A percentile compares a stretch with the other conserved stretches of the same genome.
phyloP scores from a whole-genome alignment of 306 rosid species.

The Cercis canadensis region DNA sequence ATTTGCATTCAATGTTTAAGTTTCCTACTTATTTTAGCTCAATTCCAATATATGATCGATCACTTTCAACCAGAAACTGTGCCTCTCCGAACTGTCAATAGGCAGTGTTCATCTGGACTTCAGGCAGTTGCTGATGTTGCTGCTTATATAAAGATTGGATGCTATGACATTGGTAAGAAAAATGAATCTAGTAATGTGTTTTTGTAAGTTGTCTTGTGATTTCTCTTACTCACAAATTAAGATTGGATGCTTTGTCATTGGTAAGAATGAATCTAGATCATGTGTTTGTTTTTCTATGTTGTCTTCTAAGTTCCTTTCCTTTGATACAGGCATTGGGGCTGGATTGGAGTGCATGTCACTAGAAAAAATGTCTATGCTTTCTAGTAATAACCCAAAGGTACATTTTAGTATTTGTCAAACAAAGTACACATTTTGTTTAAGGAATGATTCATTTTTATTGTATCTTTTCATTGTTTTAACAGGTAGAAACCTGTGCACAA shows the following conservation, averaged over 20 bases:
- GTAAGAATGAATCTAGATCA: no score
- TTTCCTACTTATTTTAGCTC: background rate
- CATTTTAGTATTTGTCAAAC: background rate
- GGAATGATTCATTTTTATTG: no score
- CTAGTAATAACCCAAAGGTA: constrained; percentile 65
- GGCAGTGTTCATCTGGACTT: constrained; percentile 97
- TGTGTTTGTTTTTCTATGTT: no score
- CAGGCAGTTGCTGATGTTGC: constrained; percentile 98
- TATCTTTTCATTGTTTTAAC: background rate
- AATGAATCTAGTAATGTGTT: background rate
- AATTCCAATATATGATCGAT: constrained; percentile 13
- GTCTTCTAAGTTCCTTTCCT: constrained; percentile 10
- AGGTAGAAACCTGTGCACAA: constrained; percentile 66
- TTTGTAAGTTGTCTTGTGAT: constrained; percentile 6
- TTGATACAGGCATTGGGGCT: constrained; percentile 78
- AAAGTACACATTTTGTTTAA: no score
- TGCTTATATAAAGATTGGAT: constrained; percentile 85
- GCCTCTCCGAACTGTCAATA: constrained; percentile 84
- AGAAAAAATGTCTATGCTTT: constrained; percentile 41
- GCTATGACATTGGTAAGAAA: constrained; percentile 76
- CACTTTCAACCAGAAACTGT: constrained; percentile 64
- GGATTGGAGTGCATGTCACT: constrained; percentile 82
- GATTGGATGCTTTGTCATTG: no score
- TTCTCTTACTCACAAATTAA: constrained; percentile 2
- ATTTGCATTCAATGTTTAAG: constrained; percentile 17